These are phyloP conservation scores for Gyromitra esculenta DNA, from an alignment of 2,329 filamentous ascomycete genomes.

Conservation along the genomic window DNA sequence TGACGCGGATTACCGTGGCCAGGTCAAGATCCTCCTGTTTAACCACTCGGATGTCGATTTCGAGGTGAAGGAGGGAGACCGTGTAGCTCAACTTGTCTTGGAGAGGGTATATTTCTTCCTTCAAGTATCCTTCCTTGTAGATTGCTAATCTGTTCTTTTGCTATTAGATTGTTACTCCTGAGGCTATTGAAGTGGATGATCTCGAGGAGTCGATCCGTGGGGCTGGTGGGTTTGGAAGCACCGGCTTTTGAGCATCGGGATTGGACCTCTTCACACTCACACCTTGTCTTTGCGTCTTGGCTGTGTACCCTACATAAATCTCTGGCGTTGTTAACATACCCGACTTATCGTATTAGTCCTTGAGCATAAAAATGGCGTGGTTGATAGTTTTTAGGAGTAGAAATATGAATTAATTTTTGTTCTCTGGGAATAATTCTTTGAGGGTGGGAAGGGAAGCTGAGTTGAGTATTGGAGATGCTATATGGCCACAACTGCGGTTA, in stretches of 20 bases:
- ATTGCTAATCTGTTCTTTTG: conserved; percentile 18
- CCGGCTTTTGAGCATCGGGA: conserved; percentile 63
- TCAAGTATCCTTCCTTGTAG: neutral
- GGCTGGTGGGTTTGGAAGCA: conserved; percentile 90
- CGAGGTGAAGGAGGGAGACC: conserved; percentile 82
- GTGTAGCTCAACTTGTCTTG: conserved; percentile 90
- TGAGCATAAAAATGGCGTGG: neutral
- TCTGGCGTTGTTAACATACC: conserved; percentile 5
- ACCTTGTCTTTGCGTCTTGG: neutral
- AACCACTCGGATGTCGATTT: conserved; percentile 89
- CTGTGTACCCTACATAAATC: neutral
- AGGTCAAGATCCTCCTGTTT: conserved; percentile 93
- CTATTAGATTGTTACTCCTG: conserved; percentile 82
- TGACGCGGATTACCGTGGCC: conserved; percentile 94
- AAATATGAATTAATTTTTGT: neutral
- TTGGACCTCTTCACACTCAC: neutral
- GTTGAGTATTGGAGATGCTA: neutral
- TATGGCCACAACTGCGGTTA: neutral
- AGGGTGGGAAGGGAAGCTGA: neutral
- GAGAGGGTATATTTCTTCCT: conserved; percentile 70
- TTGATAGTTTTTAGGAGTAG: neutral
- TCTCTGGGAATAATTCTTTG: neutral
- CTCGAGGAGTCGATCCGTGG: conserved; percentile 91
- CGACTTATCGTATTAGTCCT: neutral
- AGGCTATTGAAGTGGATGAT: conserved; percentile 86